A percentile compares a stretch with the other conserved stretches of the same genome.
These are phyloP conservation scores for Phoma sp. DNA, from an alignment of 2,329 filamentous ascomycete species.

Conservation along the genomic window DNA sequence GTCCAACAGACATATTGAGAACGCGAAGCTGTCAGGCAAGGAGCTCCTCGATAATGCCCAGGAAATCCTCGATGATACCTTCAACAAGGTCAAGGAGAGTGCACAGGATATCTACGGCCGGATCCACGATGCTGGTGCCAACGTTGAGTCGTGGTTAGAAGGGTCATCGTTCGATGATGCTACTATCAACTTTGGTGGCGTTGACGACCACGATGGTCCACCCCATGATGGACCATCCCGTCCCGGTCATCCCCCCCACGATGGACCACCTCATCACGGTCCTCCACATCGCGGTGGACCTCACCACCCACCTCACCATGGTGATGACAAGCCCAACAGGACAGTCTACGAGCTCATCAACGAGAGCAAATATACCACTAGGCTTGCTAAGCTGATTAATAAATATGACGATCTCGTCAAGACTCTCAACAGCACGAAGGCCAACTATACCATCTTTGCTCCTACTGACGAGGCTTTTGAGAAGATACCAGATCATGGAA, in stretches of 20 bases:
- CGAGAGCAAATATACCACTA: conserved; percentile 77
- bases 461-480: conserved; percentile 81
- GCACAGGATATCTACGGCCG: conserved; percentile 50
- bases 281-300: conserved; percentile 42
- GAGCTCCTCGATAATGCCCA: conserved; percentile 38
- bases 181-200: conserved; percentile 46
- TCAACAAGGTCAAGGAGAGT: conserved; percentile 50
- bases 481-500: conserved; percentile 62
- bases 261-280: conserved; percentile 22
- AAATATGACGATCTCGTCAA: conserved; percentile 75
- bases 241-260: conserved; percentile 30
- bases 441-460: conserved; percentile 82
- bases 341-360: conserved; percentile 84
- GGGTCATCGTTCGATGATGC: conserved; percentile 44
- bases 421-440: conserved; percentile 74
- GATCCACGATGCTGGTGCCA: conserved; percentile 53
- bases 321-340: conserved; percentile 61
- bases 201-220: conserved; percentile 38
- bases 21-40: conserved; percentile 11
- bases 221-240: conserved; percentile 28
- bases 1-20: conserved; percentile 29
- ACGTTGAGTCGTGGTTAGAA: conserved; percentile 58
- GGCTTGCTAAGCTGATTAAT: conserved; percentile 77
- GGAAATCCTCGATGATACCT: conserved; percentile 54
- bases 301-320: conserved; percentile 49